Conservation (phyloP, 2,329 filamentous ascomycete genomes). For the Emericellopsis cladophorae region DNA sequence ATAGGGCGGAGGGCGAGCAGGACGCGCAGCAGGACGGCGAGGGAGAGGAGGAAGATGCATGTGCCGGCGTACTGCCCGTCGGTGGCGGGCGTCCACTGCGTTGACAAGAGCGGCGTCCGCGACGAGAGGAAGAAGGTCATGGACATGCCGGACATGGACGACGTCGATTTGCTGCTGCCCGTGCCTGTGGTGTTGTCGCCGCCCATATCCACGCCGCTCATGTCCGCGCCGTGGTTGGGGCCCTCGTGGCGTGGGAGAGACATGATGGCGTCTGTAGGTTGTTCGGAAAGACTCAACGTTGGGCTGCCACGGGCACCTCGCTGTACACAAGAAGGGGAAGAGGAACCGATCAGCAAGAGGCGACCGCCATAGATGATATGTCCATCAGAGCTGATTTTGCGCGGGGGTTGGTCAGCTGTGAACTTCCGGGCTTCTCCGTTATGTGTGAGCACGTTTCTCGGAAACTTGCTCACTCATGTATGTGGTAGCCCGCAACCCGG, state of each 20-base stretch:
- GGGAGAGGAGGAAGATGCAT: constrained; percentile 70
- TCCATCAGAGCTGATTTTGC: too few relatives aligned
- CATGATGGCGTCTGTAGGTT: background rate
- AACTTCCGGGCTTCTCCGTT: too few relatives aligned
- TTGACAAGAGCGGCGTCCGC: constrained; percentile 33
- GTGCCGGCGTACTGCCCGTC: constrained; percentile 64
- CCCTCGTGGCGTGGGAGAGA: background rate
- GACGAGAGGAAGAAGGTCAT: constrained; percentile 32
- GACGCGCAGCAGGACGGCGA: constrained; percentile 52
- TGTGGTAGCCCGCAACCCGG: too few relatives aligned
- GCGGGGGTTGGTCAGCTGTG: too few relatives aligned
- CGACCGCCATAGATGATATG: too few relatives aligned
- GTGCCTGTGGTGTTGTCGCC: constrained; percentile 4
- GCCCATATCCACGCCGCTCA: constrained; percentile 1
- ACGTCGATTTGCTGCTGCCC: background rate
- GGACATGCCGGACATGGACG: constrained; percentile 7
- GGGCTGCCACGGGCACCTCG: too few relatives aligned
- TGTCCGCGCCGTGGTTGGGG: constrained; percentile 1
- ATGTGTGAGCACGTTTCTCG: too few relatives aligned
- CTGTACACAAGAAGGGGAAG: too few relatives aligned
- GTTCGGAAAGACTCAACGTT: too few relatives aligned
- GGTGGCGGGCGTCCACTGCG: constrained; percentile 53
- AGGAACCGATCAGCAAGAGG: too few relatives aligned
- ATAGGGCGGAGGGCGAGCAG: constrained; percentile 46
- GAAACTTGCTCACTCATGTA: too few relatives aligned